A percentile compares a stretch with the other conserved stretches of the same genome.
These are phyloP conservation scores for Aspergillus latus DNA, from an alignment of 2,329 filamentous ascomycete species.

Conservation along the genomic window DNA sequence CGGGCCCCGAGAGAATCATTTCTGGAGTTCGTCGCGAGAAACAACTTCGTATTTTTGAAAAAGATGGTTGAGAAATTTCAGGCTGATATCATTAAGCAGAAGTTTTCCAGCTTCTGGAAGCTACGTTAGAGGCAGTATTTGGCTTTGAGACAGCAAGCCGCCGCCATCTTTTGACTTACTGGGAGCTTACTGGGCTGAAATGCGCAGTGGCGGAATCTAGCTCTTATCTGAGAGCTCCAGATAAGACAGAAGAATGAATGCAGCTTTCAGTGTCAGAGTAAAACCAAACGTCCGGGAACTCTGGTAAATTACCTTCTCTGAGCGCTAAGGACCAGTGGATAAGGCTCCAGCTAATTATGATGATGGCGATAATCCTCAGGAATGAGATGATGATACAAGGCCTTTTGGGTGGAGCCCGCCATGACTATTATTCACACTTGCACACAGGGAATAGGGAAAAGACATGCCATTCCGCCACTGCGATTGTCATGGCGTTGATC, in stretches of 20 bases:
- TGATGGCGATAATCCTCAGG: conserved; percentile 42
- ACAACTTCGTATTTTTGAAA: conserved; percentile 1
- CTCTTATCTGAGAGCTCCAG: not conserved
- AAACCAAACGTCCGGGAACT: not conserved
- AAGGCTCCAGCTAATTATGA: conserved; percentile 17
- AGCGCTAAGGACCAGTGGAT: conserved; percentile 1
- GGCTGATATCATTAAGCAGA: not conserved
- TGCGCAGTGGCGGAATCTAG: not conserved
- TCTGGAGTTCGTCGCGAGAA: conserved; percentile 2
- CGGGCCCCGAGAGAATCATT: conserved; percentile 18
- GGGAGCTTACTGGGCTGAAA: not conserved
- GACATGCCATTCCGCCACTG: conserved; percentile 13
- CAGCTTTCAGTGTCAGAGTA: not conserved
- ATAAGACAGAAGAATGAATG: not conserved
- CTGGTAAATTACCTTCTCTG: conserved; percentile 7
- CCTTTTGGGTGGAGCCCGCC: conserved; percentile 27
- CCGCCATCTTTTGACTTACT: not conserved
- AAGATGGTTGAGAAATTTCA: not conserved
- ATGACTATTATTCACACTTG: conserved; percentile 14
- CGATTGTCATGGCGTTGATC: not conserved
- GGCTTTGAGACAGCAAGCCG: not conserved
- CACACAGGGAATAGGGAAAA: conserved; percentile 14
- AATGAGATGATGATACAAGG: conserved; percentile 30
- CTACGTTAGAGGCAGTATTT: not conserved
- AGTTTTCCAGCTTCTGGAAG: not conserved